Evolutionary conservation across 108 stramenopile species (phyloP).

Genomic region (Mayamaea pseudoterrestris): DNA sequence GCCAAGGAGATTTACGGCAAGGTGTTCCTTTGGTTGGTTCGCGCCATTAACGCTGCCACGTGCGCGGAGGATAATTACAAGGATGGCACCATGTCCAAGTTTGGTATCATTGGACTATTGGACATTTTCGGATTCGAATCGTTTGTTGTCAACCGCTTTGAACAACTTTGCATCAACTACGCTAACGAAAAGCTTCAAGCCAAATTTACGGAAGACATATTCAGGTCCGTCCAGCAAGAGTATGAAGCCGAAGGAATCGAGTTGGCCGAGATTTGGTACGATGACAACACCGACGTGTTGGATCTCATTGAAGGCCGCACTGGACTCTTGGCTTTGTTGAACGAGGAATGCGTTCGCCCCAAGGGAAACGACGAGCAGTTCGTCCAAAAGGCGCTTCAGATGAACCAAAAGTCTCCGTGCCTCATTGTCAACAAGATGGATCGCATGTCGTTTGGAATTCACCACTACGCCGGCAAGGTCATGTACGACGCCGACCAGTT

Average conservation of each 20-base stretch:
- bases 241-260: constrained; percentile 92
- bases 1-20: constrained; percentile 84
- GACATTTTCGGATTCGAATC: constrained; percentile 99
- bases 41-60: constrained; percentile 69
- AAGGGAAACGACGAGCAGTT: constrained; percentile 78
- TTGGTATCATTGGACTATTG: constrained; percentile 84
- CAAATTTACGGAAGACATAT: constrained; percentile 85
- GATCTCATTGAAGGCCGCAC: constrained; percentile 87
- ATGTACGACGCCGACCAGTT: constrained; percentile 78
- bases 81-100: constrained; percentile 19
- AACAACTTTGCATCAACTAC: constrained; percentile 91
- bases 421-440: constrained; percentile 37
- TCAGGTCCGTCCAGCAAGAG: constrained; percentile 78
- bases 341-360: constrained; percentile 92
- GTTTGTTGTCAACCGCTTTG: constrained; percentile 80
- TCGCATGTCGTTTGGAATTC: constrained; percentile 73
- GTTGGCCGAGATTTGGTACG: constrained; percentile 75
- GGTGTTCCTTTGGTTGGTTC: constrained; percentile 75
- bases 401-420: constrained; percentile 45
- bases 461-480: constrained; percentile 92
- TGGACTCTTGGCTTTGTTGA: constrained; percentile 87
- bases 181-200: constrained; percentile 88
- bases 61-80: constrained; percentile 37
- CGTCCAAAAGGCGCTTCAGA: constrained; percentile 45
- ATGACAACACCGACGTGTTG: constrained; percentile 89